Base-by-base conservation (phyloP, 1,284 basidiomycete species). In the Grifola frondosa region DNA sequence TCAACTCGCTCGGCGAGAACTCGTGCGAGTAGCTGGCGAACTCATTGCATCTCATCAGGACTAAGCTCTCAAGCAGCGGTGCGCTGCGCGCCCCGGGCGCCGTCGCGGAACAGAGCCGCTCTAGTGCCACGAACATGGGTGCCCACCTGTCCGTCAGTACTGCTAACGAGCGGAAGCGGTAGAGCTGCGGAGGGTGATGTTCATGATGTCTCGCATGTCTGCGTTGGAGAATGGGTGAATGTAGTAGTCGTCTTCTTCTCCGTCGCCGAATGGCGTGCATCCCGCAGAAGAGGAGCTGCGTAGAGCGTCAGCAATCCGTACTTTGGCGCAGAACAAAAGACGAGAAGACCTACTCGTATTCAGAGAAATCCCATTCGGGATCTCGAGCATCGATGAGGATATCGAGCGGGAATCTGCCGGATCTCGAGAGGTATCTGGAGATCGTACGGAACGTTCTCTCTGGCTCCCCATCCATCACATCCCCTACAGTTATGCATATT, bases 31-130 rank as follows among this genome's bases (percentile, higher is more conserved):
- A 73, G 50, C 71, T 69, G 42, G 69, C 66, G 52, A 71, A 78
- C 42, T 77, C 73, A 51, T 79, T 80, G 59, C 75, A 80, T 24
- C 74, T 73, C 70, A 78, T 77, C 15, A 81, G 62, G 19, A 69
- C 68, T 29, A 81, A 58, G 12, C 65, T 70, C 60, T 77, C 70
- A 33, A 79, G 68, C n/a, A 58, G 49, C 6, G 76, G 48, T 21
- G 44, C 52, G 26, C 40, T 45, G 16, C 36, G 23, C 17, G 47
- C 42, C 7, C 48, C 22, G 1, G 42, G 42, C 22, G 44, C 31
- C n/a, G 48, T 40, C 3, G 37, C 13, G 3, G 45, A 44, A 46
- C 73, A 73, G 22, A 80, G 66, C 12, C 60, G 57, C 24, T 57
- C 53, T 16, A 81, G 63, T 6, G 73, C 76, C 33, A 64, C 57